These are phyloP conservation scores for Cytospora schulzeri DNA, from an alignment of 2,329 filamentous ascomycete genomes.

Conservation along the genomic window DNA sequence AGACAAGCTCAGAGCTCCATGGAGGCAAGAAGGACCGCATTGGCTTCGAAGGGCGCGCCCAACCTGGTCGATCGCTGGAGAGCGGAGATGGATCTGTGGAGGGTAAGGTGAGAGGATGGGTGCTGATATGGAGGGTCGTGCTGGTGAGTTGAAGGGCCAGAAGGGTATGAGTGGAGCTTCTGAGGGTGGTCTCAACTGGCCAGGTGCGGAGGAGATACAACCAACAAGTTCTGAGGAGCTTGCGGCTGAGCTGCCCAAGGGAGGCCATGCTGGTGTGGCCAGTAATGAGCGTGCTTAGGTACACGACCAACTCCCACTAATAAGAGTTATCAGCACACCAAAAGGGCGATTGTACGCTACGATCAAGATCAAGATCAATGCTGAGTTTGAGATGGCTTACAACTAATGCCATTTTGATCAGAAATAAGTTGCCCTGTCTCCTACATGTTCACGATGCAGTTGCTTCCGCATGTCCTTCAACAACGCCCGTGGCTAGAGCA, in stretches of 20 bases:
- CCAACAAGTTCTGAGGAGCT: conserved; percentile 29
- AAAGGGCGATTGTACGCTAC: too few species aligned
- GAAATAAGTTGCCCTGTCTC: too few species aligned
- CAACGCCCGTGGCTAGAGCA: too few species aligned
- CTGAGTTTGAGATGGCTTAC: too few species aligned
- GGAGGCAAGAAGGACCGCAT: conserved; percentile 40
- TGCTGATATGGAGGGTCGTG: conserved; percentile 33
- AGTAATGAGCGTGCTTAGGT: too few species aligned
- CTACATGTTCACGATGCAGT: too few species aligned
- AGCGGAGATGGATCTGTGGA: conserved; percentile 34
- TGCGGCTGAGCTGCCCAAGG: conserved; percentile 23
- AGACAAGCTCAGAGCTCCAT: conserved; percentile 45
- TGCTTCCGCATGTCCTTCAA: too few species aligned
- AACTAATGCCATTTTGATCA: too few species aligned
- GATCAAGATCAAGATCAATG: too few species aligned
- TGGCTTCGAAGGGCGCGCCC: conserved; percentile 43
- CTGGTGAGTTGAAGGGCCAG: conserved; percentile 25
- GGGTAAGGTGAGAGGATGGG: conserved; percentile 34
- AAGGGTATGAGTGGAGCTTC: conserved; percentile 22
- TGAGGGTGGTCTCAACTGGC: conserved; percentile 27
- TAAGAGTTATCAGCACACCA: too few species aligned
- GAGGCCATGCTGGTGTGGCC: too few species aligned
- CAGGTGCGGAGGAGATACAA: conserved; percentile 25
- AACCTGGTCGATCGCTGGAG: conserved; percentile 33
- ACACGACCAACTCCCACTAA: too few species aligned